Conservation (phyloP, 805 yeast genomes). For the Barnettozyma californica region DNA sequence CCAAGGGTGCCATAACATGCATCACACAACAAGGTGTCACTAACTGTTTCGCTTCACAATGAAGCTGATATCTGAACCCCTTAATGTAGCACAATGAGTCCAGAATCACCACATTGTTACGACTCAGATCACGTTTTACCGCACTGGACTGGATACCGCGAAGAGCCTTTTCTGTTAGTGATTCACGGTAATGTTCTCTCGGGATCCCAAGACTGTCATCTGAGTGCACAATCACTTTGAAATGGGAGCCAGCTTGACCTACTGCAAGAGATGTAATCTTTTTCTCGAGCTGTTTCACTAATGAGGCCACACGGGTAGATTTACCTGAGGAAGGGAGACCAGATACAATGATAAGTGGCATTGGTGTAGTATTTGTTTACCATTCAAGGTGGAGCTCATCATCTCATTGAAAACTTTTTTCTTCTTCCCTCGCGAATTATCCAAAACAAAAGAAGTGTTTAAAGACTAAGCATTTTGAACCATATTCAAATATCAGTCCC, state of each 20-base stretch:
- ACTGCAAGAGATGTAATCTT: constrained; percentile 36
- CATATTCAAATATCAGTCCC: no score
- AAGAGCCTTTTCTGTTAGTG: constrained; percentile 72
- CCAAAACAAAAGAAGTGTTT: no score
- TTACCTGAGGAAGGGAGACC: constrained; percentile 89
- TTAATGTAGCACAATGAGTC: constrained; percentile 88
- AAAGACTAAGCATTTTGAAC: no score
- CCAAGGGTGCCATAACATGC: constrained; percentile 68
- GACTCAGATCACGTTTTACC: constrained; percentile 72
- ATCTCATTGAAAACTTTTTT: background rate
- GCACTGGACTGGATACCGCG: constrained; percentile 86
- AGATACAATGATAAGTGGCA: constrained; percentile 82
- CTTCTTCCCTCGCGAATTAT: no score
- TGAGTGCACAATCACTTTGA: constrained; percentile 60
- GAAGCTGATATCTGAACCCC: constrained; percentile 91
- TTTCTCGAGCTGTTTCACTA: constrained; percentile 42
- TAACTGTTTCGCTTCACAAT: constrained; percentile 85
- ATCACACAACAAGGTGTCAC: constrained; percentile 79
- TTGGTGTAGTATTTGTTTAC: constrained; percentile 25
- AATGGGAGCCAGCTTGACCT: constrained; percentile 46
- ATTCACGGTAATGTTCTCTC: constrained; percentile 63
- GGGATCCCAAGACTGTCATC: constrained; percentile 75
- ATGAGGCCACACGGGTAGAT: constrained; percentile 60
- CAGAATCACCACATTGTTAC: constrained; percentile 68
- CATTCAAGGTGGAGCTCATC: background rate